A percentile compares a stretch with the other conserved stretches of the same genome.
phyloP scores from a whole-genome alignment of 177 flowering plant species.

The Telopea speciosissima region DNA sequence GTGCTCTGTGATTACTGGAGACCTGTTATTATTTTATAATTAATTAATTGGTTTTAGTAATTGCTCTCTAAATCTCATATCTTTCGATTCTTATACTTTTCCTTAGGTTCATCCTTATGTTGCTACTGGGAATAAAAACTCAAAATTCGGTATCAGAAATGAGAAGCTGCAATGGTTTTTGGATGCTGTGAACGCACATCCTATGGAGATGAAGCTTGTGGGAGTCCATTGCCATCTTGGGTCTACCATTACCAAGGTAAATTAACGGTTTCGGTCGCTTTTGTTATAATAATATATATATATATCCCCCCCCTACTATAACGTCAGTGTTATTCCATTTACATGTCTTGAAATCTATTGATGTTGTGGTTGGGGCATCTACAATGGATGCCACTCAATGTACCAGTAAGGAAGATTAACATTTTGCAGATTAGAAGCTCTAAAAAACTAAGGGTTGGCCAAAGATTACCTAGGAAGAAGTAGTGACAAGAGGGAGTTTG shows the following conservation, averaged over 20 bases:
- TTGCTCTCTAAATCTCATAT: not conserved
- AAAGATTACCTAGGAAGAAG: no score
- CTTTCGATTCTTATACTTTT: not conserved
- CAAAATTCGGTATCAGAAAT: conserved; percentile 96
- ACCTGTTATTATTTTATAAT: not conserved
- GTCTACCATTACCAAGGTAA: conserved; percentile 96
- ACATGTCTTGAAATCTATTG: no score
- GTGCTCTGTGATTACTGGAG: not conserved
- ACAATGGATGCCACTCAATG: no score
- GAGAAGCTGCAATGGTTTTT: conserved; percentile 99
- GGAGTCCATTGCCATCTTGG: conserved; percentile 99
- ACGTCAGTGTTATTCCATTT: no score
- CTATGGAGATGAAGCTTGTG: conserved; percentile 82
- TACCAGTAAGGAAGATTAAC: no score
- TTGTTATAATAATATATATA: no score
- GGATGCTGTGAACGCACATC: conserved; percentile 84
- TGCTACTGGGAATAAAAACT: conserved; percentile 96
- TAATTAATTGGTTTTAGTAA: not conserved
- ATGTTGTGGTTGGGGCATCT: no score
- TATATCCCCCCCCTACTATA: no score
- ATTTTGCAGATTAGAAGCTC: no score
- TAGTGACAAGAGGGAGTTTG: no score
- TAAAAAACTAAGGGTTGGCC: no score
- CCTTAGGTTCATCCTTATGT: conserved; percentile 97
- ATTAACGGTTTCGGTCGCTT: not conserved